Base-by-base conservation (phyloP, 225 moss, liverwort and hornwort genomes). In the Rhytidiadelphus loreus region DNA sequence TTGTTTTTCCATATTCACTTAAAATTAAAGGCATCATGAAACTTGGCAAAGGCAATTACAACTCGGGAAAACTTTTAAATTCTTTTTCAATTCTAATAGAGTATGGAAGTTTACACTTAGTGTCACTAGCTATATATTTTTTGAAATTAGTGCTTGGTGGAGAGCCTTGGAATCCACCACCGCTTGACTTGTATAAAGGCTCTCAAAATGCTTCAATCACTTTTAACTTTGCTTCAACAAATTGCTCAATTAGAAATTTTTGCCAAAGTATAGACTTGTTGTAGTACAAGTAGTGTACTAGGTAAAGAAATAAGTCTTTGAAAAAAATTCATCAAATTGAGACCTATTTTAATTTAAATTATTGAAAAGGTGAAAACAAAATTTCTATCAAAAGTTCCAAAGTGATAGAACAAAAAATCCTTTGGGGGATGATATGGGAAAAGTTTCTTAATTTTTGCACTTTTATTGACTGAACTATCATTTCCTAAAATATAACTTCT, bases 1-100 rank as follows among this genome's bases (percentile, higher is more conserved):
- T 39, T 13, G 7, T 39, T 69, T 24, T 1, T 39, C 0, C 1
- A 13, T 13, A 69, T 4, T 39, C 13, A 24, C 11, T 2, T 23
- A 69, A 7, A 39, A 39, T 5, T 39, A 1, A 69, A 23, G 39
- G 23, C 13, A 23, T 23, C 4, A 39, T 69, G 5, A 39, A 69
- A 69, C 7, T 23, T 39, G 6, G 7, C 7, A 12, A 68, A 11
- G 22, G 6, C 8, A 68, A 68, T 68, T 68, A 1, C 0, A 6
- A 68, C 7, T 68, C 1, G 0, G 2, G 7, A 32, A 69, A 39
- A 69, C 4, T 39, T 8, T 0, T 39, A 39, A 20, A 7, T 7
- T 39, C 2, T 24, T 69, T 69, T 23, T 1, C 1, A 26, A 69
- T 69, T 69, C 6, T 24, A 2, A 69, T 25, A 69, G 13, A 68